These are phyloP conservation scores for Scedosporium dehoogii DNA, from an alignment of 2,329 filamentous ascomycete species.

Conservation along the genomic window DNA sequence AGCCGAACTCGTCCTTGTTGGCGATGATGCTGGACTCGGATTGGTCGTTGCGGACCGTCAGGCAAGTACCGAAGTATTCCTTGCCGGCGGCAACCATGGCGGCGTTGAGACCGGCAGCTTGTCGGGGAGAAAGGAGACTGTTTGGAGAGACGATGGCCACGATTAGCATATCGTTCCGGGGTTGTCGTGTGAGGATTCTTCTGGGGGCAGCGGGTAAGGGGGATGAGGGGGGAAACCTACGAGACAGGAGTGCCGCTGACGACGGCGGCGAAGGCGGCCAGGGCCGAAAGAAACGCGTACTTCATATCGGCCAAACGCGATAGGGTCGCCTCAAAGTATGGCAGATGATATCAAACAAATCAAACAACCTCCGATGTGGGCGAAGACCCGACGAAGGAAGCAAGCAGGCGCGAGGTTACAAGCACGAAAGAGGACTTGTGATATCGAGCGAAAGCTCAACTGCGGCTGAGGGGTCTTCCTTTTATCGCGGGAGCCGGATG, in stretches of 20 bases:
- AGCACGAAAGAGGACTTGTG: background rate
- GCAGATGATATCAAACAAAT: background rate
- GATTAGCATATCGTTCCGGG: background rate
- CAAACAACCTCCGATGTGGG: background rate
- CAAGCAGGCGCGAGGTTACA: background rate
- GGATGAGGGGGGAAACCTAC: background rate
- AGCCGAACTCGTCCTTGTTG: slow-evolving; percentile 42
- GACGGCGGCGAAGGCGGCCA: slow-evolving; percentile 1
- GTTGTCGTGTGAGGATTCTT: background rate
- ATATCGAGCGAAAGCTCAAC: background rate
- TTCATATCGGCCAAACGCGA: slow-evolving; percentile 1
- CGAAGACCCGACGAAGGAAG: background rate
- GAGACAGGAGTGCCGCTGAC: background rate
- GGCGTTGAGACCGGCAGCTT: slow-evolving; percentile 12
- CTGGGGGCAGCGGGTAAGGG: background rate
- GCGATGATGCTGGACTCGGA: slow-evolving; percentile 40
- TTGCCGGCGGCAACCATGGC: slow-evolving; percentile 17
- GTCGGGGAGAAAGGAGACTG: background rate
- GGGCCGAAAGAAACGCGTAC: background rate
- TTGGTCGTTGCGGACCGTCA: slow-evolving; percentile 41
- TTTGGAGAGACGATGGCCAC: background rate
- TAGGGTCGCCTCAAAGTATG: background rate
- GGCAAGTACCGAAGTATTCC: slow-evolving; percentile 46
- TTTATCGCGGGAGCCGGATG: background rate
- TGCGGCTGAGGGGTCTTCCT: background rate